These are phyloP conservation scores for Pseudogymnoascus sp. DNA, from an alignment of 2,329 filamentous ascomycete genomes.

Conservation along the genomic window DNA sequence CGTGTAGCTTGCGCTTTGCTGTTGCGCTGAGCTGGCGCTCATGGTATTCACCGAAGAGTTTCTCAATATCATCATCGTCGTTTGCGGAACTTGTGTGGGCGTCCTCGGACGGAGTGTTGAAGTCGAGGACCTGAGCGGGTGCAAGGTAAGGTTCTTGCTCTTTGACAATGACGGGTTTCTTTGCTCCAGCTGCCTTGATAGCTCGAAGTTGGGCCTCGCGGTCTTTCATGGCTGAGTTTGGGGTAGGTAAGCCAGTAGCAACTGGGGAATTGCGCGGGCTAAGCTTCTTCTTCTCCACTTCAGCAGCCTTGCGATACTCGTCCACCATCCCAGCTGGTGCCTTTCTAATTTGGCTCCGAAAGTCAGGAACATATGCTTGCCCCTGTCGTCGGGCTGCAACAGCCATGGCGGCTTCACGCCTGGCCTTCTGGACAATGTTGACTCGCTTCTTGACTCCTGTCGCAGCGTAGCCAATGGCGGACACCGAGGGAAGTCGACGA, in stretches of 20 bases:
- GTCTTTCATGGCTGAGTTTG: conserved; percentile 25
- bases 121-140: conserved; percentile 20
- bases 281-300: conserved; percentile 28
- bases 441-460: neutral
- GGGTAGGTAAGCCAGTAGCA: conserved; percentile 15
- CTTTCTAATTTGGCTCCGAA: conserved; percentile 31
- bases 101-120: neutral
- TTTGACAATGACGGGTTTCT: conserved; percentile 1
- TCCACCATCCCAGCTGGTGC: conserved; percentile 47
- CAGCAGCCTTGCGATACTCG: conserved; percentile 38
- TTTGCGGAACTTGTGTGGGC: conserved; percentile 16
- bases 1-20: neutral
- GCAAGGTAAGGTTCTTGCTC: conserved; percentile 8
- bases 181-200: conserved; percentile 23
- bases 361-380: conserved; percentile 10
- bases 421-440: conserved; percentile 44
- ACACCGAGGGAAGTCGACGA: neutral
- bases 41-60: conserved; percentile 15
- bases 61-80: conserved; percentile 16
- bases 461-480: neutral
- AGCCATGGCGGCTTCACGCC: conserved; percentile 38
- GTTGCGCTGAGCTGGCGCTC: neutral
- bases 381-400: conserved; percentile 16
- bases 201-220: conserved; percentile 31
- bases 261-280: conserved; percentile 23